Conservation (phyloP, 2,329 filamentous ascomycete species). For the Aspergillus viridinutans region DNA sequence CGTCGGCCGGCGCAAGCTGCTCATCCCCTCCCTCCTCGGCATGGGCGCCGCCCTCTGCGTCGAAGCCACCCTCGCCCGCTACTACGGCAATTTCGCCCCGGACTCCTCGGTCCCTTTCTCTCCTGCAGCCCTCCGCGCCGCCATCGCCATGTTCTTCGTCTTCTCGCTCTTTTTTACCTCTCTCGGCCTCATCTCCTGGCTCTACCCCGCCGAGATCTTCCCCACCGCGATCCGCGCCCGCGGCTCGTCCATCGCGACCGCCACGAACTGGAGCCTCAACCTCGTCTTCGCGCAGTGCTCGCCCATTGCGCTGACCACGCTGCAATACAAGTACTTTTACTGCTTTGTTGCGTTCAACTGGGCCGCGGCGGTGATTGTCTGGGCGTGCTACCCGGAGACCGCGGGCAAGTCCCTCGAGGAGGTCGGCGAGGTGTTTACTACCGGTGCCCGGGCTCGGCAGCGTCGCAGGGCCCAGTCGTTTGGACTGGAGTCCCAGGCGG, state of each 20-base stretch:
- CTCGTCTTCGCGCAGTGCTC: conserved; percentile 50
- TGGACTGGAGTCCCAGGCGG: not conserved
- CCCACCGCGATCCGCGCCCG: conserved; percentile 41
- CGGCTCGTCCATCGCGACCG: conserved; percentile 43
- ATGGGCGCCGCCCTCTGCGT: conserved; percentile 39
- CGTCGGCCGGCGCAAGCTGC: conserved; percentile 46
- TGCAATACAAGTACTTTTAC: conserved; percentile 50
- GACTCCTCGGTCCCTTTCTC: conserved; percentile 21
- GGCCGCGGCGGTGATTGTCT: conserved; percentile 34
- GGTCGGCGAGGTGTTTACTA: conserved; percentile 26
- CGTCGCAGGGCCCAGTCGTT: not conserved
- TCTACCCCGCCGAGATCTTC: conserved; percentile 47
- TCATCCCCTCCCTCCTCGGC: conserved; percentile 44
- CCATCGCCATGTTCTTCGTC: conserved; percentile 47
- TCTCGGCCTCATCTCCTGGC: conserved; percentile 45
- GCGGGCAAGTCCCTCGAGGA: conserved; percentile 28
- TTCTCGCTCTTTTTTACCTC: conserved; percentile 45
- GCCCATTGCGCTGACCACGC: conserved; percentile 39
- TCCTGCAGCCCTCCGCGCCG: conserved; percentile 35
- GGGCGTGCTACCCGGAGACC: conserved; percentile 34
- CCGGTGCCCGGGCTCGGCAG: not conserved
- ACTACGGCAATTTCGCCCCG: conserved; percentile 28
- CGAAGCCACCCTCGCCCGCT: conserved; percentile 38
- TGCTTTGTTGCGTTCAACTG: conserved; percentile 49
- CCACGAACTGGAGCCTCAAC: conserved; percentile 45